Base-by-base conservation (phyloP, 805 yeast species). In the Kluyveromyces siamensis region DNA sequence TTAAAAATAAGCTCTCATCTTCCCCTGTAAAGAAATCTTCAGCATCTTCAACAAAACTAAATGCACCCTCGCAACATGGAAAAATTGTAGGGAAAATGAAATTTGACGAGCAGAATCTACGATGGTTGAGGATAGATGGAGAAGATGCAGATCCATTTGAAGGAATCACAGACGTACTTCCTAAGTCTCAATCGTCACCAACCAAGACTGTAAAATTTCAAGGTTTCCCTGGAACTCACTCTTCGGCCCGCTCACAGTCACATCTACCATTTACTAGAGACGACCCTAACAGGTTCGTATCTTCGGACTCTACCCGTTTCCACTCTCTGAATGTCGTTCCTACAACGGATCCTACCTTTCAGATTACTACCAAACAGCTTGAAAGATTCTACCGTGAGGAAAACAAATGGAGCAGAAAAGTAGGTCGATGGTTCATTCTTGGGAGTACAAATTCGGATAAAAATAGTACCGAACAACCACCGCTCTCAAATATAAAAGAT, bases 351-450 rank as follows among this genome's bases (percentile, higher is more conserved):
- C 51, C 58, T 2, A 50, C 53, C 16, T 55, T 55, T 44, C 52
- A 46, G 14, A 46, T 58, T 7, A 52, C 52, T 37, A 56, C 63
- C 16, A 59, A 46, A 37, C 48, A 53, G 17, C 48, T 61, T 8
- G 67, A 63, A 47, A 52, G 47, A 40, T 62, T 62, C 44, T 65
- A 64, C 40, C 68, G 62, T 43, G 67, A 65, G 43, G 69, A 65
- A 42, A 62, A 63, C 40, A 62, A 53, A 50, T 65, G 69, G 69
- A 53, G 54, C 19, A 58, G 58, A 35, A 60, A 58, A 38, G 61
- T 62, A 4, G 62, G 64, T 16, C 57, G 59, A 2, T 65, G 69
- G 69, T 61, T 65, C 36, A 49, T 51, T 25, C 52, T 57, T 16
- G 57, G 57, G 17, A 47, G 52, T 13, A 45, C 45, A 9, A 41